Percentiles rank a stretch among this genome's conserved stretches.
Conservation (phyloP, 768 basidiomycete species). For the Lactifluus volemus region DNA sequence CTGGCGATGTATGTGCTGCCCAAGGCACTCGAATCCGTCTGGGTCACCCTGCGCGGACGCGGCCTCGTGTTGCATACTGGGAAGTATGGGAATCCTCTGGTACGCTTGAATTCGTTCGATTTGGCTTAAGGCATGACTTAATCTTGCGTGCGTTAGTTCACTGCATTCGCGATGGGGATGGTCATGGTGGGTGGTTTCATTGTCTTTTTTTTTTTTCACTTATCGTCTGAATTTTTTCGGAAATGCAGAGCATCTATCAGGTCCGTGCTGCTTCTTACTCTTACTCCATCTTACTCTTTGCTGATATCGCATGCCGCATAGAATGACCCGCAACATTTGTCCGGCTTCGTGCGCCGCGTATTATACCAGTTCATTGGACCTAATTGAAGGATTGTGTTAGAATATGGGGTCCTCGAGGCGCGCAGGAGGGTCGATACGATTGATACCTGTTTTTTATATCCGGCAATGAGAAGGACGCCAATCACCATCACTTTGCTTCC, state of each 20-base stretch:
- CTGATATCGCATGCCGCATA: slow-evolving; percentile 17
- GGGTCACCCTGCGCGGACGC: slow-evolving; percentile 45
- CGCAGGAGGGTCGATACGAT: neutral
- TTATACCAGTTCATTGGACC: slow-evolving; percentile 88
- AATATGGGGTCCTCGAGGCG: too few species aligned
- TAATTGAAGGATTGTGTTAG: slow-evolving; percentile 35
- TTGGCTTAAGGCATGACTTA: neutral
- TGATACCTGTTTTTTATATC: neutral
- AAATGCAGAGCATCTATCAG: slow-evolving; percentile 49
- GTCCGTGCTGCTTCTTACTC: slow-evolving; percentile 22
- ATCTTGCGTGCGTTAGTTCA: slow-evolving; percentile 31
- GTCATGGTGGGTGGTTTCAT: slow-evolving; percentile 53
- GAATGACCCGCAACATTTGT: slow-evolving; percentile 77
- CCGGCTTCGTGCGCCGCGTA: slow-evolving; percentile 69
- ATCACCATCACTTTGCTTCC: too few species aligned
- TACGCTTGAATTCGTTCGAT: slow-evolving; percentile 27
- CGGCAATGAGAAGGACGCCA: neutral
- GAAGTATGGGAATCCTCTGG: slow-evolving; percentile 57
- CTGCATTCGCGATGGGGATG: slow-evolving; percentile 81
- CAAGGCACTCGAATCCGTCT: too few species aligned
- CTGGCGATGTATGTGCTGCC: too few species aligned
- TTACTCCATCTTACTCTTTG: neutral
- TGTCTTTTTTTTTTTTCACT: neutral
- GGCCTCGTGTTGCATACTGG: slow-evolving; percentile 68
- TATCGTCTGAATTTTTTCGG: slow-evolving; percentile 10